Evolutionary conservation across 768 basidiomycete species (phyloP).

Genomic region (Arthromyces matolae): DNA sequence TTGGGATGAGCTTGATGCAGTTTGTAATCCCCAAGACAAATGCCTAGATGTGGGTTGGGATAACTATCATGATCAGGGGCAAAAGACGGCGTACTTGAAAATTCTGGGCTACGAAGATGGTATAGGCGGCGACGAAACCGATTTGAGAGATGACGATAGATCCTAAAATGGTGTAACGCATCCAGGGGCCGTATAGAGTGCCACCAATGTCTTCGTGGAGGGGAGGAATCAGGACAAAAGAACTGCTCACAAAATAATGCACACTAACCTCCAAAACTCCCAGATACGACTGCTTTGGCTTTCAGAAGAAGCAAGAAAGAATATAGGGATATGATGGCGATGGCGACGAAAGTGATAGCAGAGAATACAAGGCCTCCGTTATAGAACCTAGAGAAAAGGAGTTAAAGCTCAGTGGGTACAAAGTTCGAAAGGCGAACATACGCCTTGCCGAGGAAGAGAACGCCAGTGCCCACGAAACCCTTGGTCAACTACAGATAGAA

Average conservation of each 20-base stretch:
- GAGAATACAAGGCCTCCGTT: constrained; percentile 97
- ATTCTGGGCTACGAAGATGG: constrained; percentile 94
- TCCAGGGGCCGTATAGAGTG: constrained; percentile 83
- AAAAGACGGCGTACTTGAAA: constrained; percentile 43
- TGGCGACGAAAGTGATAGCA: constrained; percentile 64
- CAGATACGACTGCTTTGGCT: constrained; percentile 84
- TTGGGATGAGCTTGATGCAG: constrained; percentile 62
- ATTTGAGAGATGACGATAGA: constrained; percentile 89
- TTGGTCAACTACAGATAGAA: constrained; percentile 65
- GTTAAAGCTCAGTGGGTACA: no score
- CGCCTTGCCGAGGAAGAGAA: constrained; percentile 95
- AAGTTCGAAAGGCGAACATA: constrained; percentile 33
- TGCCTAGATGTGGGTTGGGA: constrained; percentile 43
- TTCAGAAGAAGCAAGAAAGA: constrained; percentile 90
- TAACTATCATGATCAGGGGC: background rate
- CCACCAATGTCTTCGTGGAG: constrained; percentile 81
- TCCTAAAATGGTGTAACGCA: constrained; percentile 84
- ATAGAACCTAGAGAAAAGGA: constrained; percentile 59
- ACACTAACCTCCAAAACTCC: constrained; percentile 81
- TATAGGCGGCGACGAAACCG: constrained; percentile 88
- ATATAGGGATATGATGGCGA: constrained; percentile 85
- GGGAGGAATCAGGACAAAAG: background rate
- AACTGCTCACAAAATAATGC: constrained; percentile 22
- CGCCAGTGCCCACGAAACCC: constrained; percentile 92
- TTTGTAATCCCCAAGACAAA: constrained; percentile 80